Evolutionary conservation across 371 early-diverging fungal genomes (phyloP).

Genomic region (Ordospora colligata): DNA sequence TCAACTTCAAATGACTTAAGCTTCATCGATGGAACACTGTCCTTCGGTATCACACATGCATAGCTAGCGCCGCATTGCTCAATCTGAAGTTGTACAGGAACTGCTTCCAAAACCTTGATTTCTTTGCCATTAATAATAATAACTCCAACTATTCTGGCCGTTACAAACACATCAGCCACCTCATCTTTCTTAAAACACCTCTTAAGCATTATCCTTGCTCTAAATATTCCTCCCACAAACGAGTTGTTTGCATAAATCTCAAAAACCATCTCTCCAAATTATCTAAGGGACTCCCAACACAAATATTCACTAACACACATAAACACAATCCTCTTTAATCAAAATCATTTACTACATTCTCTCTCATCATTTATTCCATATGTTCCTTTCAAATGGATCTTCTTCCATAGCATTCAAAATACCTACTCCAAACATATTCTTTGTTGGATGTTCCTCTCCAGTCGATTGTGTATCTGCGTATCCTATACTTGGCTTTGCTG

Average conservation of each 20-base stretch:
- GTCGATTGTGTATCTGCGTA: background rate
- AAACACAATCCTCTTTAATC: background rate
- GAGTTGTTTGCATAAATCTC: background rate
- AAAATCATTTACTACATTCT: background rate
- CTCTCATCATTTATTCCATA: background rate
- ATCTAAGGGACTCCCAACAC: too few species aligned
- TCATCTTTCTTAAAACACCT: background rate
- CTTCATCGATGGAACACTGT: background rate
- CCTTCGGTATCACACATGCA: background rate
- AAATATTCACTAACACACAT: too few species aligned
- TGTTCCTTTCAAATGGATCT: conserved; percentile 1
- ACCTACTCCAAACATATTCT: background rate
- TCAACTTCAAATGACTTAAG: background rate
- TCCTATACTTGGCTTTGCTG: conserved; percentile 5
- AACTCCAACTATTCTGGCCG: background rate
- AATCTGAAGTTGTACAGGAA: background rate
- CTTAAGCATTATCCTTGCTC: background rate
- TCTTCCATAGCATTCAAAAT: background rate
- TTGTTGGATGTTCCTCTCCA: background rate
- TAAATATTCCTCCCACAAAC: background rate
- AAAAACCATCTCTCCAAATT: background rate
- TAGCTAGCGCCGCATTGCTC: background rate
- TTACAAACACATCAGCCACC: background rate
- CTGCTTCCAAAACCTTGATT: background rate
- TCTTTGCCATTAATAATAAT: background rate